These are phyloP conservation scores for Diplodia scrobiculata DNA, from an alignment of 2,329 filamentous ascomycete species.

Conservation along the genomic window DNA sequence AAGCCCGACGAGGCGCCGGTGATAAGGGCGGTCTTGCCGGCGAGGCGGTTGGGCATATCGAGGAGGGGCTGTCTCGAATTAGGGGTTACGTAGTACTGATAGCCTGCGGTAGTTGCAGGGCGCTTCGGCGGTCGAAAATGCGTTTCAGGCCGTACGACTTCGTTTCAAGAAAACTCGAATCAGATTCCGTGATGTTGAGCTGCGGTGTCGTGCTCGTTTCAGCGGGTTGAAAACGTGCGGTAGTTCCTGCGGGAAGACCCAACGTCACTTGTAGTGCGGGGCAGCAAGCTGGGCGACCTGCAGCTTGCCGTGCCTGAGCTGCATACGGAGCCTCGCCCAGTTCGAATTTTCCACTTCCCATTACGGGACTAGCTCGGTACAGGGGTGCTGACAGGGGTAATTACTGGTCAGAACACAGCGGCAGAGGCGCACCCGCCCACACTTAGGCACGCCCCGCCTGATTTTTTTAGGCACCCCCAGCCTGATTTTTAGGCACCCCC, in stretches of 20 bases:
- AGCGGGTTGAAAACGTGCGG: not conserved
- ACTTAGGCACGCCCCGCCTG: too few species aligned
- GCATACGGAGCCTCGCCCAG: too few species aligned
- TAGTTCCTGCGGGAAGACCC: slow-evolving; percentile 19
- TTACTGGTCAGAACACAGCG: too few species aligned
- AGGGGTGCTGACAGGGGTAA: too few species aligned
- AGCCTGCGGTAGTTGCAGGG: not conserved
- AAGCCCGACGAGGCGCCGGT: slow-evolving; percentile 39
- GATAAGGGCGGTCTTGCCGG: slow-evolving; percentile 36
- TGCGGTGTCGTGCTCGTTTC: slow-evolving; percentile 19
- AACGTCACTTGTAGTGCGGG: slow-evolving; percentile 16
- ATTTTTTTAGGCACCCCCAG: too few species aligned
- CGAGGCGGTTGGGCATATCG: slow-evolving; percentile 25
- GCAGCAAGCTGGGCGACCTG: not conserved
- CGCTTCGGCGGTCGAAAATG: not conserved
- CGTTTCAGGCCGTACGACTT: not conserved
- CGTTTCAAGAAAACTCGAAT: not conserved
- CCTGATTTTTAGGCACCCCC: too few species aligned
- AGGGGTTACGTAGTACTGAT: not conserved
- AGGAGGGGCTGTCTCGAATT: not conserved
- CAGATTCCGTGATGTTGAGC: slow-evolving; percentile 7
- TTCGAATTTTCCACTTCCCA: too few species aligned
- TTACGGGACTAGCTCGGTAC: too few species aligned
- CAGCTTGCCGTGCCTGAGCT: not conserved
- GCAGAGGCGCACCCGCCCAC: too few species aligned